Conservation (phyloP, 495 filamentous ascomycete genomes). For the Antarctomyces pellizariae region DNA sequence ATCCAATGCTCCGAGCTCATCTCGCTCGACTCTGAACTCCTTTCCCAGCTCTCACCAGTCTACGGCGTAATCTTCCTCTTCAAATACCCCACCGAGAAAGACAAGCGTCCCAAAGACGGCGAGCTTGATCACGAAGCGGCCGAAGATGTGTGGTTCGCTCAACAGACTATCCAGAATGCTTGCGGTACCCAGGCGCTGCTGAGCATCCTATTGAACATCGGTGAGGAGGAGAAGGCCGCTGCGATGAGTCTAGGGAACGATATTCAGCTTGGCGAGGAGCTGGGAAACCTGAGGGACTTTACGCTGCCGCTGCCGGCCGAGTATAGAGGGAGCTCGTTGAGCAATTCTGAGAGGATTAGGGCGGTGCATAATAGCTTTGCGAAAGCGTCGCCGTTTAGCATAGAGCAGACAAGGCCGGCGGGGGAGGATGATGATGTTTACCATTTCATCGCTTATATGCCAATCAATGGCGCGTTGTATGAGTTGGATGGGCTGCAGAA, state of each 20-base stretch:
- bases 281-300: constrained; percentile 76
- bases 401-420: constrained; percentile 49
- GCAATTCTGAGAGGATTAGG: constrained; percentile 59
- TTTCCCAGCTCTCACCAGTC: constrained; percentile 57
- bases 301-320: constrained; percentile 70
- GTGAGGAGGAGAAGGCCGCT: constrained; percentile 12
- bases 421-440: constrained; percentile 61
- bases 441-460: constrained; percentile 92
- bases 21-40: constrained; percentile 57
- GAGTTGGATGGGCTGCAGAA: constrained; percentile 91
- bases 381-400: constrained; percentile 65
- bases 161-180: constrained; percentile 96
- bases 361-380: constrained; percentile 89
- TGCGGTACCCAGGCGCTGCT: constrained; percentile 95
- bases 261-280: constrained; percentile 30
- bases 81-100: constrained; percentile 67
- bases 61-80: constrained; percentile 99
- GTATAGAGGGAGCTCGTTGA: constrained; percentile 33
- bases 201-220: constrained; percentile 76
- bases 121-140: constrained; percentile 51
- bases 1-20: constrained; percentile 97
- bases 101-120: constrained; percentile 44
- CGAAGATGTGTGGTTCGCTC: constrained; percentile 75
- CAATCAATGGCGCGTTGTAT: constrained; percentile 57
- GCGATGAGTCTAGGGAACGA: constrained; percentile 3